Evolutionary conservation across 2,329 filamentous ascomycete genomes (phyloP).

Genomic region (Alternaria ventricosa): DNA sequence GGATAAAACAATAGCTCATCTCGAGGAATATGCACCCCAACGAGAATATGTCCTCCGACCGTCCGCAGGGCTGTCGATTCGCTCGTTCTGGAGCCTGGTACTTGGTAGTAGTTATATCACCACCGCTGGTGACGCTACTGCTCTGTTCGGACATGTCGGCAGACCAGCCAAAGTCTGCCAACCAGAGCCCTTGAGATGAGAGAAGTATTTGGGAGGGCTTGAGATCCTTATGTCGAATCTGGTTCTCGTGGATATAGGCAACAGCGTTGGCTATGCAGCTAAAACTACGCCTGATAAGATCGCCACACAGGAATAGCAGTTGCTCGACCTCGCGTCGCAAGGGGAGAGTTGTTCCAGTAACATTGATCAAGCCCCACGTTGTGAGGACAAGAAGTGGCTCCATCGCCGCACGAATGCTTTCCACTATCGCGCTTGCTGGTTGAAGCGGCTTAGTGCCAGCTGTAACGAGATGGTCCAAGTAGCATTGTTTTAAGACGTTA

Average conservation of each 20-base stretch:
- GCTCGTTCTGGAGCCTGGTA: constrained; percentile 7
- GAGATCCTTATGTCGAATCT: constrained; percentile 21
- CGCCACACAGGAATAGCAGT: too few species aligned
- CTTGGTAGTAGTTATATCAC: neutral
- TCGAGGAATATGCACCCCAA: constrained; percentile 27
- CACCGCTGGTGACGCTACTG: neutral
- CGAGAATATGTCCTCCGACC: constrained; percentile 30
- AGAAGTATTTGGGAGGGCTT: constrained; percentile 24
- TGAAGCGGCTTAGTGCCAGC: too few species aligned
- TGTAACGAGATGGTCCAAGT: too few species aligned
- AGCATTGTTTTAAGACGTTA: too few species aligned
- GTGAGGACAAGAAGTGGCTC: neutral
- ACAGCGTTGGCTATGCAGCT: constrained; percentile 20
- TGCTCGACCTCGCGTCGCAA: too few species aligned
- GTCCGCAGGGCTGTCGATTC: neutral
- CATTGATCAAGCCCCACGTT: too few species aligned
- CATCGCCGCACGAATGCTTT: neutral
- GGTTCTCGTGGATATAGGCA: constrained; percentile 15
- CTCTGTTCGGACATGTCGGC: neutral
- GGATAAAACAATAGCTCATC: too few species aligned
- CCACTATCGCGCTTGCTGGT: too few species aligned
- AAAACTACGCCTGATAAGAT: neutral
- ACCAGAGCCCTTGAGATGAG: neutral
- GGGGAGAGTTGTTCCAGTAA: too few species aligned
- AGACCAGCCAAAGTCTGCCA: constrained; percentile 3